A percentile compares a stretch with the other conserved stretches of the same genome.
Conservation (phyloP, 345 rosid genomes). For the Draba incana region DNA sequence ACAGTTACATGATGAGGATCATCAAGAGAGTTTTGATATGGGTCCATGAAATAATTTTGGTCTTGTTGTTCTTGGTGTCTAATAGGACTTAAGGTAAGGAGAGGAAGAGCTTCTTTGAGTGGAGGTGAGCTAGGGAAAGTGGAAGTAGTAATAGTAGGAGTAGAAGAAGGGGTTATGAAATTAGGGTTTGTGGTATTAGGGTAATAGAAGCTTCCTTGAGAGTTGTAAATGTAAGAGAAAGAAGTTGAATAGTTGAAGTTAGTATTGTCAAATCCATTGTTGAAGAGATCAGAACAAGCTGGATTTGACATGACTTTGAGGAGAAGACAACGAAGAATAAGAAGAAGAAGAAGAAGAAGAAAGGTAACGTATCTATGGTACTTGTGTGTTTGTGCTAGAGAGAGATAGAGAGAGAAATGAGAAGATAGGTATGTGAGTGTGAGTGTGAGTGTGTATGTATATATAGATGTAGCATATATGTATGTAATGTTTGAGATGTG, state of each 20-base stretch:
- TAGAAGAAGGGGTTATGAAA: not conserved
- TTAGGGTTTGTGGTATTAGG: constrained; percentile 35
- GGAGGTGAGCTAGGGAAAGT: constrained; percentile 66
- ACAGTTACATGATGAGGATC: constrained; percentile 54
- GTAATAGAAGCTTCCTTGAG: constrained; percentile 38
- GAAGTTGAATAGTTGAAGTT: constrained; percentile 49
- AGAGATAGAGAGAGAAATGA: constrained; percentile 5
- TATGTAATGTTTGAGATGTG: constrained; percentile 49
- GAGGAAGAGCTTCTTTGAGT: constrained; percentile 83
- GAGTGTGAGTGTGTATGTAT: constrained; percentile 19
- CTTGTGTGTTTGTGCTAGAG: constrained; percentile 31
- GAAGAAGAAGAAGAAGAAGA: constrained; percentile 23
- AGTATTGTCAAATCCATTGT: constrained; percentile 53
- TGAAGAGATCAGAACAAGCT: constrained; percentile 45
- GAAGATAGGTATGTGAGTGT: constrained; percentile 22
- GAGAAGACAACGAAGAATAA: constrained; percentile 22
- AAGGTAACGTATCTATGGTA: constrained; percentile 27
- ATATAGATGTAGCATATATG: constrained; percentile 36
- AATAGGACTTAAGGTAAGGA: constrained; percentile 76
- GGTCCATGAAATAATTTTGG: constrained; percentile 46
- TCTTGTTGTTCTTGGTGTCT: constrained; percentile 46
- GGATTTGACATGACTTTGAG: constrained; percentile 66
- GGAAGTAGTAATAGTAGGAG: not conserved
- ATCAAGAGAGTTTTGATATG: constrained; percentile 39
- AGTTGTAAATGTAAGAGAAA: constrained; percentile 42